Evolutionary conservation across 2,329 filamentous ascomycete species (phyloP).

Genomic region (Colletotrichum cuscutae): DNA sequence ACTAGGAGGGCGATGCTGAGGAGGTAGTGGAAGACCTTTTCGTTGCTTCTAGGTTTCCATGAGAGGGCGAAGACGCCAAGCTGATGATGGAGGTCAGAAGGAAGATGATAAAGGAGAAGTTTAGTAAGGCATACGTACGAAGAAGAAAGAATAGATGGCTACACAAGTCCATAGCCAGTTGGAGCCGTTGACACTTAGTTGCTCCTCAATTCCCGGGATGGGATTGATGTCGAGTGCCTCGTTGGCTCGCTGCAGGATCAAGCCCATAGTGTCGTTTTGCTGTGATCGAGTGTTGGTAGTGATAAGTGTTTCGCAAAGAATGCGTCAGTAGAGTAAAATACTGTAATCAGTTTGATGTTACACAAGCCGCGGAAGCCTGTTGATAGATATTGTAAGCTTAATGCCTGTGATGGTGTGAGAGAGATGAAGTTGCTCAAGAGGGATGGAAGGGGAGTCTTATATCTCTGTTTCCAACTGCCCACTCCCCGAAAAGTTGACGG

Average conservation of each 20-base stretch:
- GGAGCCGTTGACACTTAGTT: constrained; percentile 57
- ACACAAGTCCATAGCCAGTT: constrained; percentile 67
- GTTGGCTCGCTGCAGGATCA: constrained; percentile 50
- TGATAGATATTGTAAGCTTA: neutral
- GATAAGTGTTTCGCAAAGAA: neutral
- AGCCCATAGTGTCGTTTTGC: constrained; percentile 41
- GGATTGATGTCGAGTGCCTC: constrained; percentile 60
- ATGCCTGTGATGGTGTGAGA: neutral
- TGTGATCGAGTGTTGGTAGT: neutral
- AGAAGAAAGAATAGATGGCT: constrained; percentile 58
- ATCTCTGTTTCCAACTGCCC: neutral
- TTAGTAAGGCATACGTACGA: constrained; percentile 47
- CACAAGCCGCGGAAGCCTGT: neutral
- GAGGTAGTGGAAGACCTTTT: constrained; percentile 67
- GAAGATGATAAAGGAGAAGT: too few relatives aligned
- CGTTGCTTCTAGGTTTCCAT: constrained; percentile 55
- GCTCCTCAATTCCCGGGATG: constrained; percentile 48
- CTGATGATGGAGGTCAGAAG: constrained; percentile 39
- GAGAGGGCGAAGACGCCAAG: constrained; percentile 52
- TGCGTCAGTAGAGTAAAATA: neutral
- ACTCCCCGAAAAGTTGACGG: neutral
- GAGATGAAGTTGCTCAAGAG: neutral
- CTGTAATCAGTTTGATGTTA: neutral
- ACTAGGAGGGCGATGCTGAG: constrained; percentile 60
- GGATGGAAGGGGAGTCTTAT: constrained; percentile 15